Evolutionary conservation across 805 yeast genomes (phyloP), one percentile per base, ranked within the genome.

Genomic region (Candida ovalis): DNA sequence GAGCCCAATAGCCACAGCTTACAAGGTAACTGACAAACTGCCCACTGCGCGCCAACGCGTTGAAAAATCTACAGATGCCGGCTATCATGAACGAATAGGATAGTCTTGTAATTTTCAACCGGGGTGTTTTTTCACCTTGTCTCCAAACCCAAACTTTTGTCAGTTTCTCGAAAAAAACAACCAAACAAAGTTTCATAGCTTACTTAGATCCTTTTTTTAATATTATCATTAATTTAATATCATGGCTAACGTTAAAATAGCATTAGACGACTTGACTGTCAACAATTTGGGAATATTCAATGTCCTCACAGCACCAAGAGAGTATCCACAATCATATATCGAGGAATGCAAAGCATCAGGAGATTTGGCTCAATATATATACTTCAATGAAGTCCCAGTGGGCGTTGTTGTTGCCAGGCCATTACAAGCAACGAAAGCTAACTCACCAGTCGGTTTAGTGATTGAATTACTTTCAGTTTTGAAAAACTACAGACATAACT

Each of bases 381-480:
- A 73, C 66, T 85, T 75, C 64, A 77, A 84, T 43, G 96, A 86
- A 59, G 77, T 86, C 5, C 89, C 96, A 7, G 92, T 89, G 3
- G 96, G 94, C 15, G 84, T 82, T 3, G 69, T 89, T 43, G 81
- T 82, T 51, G 84, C 86, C 47, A 74, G 71, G 54, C 66, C 73
- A 8, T 67, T 76, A 45, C 73, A 74, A 48, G 71, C 78, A 19
- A 57, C 69, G 13, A 70, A 73, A 41, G 71, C 72, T 4, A 71
- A 61, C 27, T 47, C 64, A 0, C 69, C 69, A 1, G 47, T 58
- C 17, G 70, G 67, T 2, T 48, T 66, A 17, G 21, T 56, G 3
- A 51, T 67, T 19, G 52, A 57, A 9, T 42, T 53, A 21, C 41
- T 65, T 10, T 45, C 46, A 1, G 92, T 89, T 6, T 67, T 88